Percentiles rank a stretch among this genome's conserved stretches.
phyloP scores from a whole-genome alignment of 192 early-diverging fungal genomes.

The Spinellus fusiger region DNA sequence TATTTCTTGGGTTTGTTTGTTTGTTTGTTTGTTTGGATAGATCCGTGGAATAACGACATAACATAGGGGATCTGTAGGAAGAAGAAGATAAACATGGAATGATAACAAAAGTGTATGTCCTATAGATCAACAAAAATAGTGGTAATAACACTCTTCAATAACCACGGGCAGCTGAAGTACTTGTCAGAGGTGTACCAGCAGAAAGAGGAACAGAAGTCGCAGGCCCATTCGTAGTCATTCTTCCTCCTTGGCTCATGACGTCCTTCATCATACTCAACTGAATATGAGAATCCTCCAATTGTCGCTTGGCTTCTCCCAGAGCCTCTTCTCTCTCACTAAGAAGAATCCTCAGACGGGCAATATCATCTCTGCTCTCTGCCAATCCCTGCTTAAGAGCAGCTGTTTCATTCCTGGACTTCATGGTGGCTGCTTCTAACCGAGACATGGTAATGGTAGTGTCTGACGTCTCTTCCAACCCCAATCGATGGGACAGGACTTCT shows the following conservation, averaged over 20 bases:
- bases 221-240: neutral
- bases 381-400: conserved; percentile 39
- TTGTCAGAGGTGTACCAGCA: no score
- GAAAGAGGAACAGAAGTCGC: no score
- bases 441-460: conserved; percentile 41
- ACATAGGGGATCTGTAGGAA: no score
- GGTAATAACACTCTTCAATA: no score
- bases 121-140: neutral
- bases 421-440: conserved; percentile 42
- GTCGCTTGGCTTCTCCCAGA: conserved; percentile 30
- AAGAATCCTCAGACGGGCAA: conserved; percentile 29
- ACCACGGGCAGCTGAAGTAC: neutral
- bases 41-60: no score
- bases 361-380: conserved; percentile 40
- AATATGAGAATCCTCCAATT: conserved; percentile 45
- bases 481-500: conserved; percentile 10
- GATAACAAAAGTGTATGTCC: no score
- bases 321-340: conserved; percentile 38
- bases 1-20: no score
- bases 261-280: conserved; percentile 44
- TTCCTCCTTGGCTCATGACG: conserved; percentile 26
- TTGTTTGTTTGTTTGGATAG: no score
- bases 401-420: conserved; percentile 42
- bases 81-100: no score
- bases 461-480: conserved; percentile 29